A percentile compares a stretch with the other conserved stretches of the same genome.
phyloP scores from a whole-genome alignment of 2,329 filamentous ascomycete genomes.

The Aspergillus awamori region DNA sequence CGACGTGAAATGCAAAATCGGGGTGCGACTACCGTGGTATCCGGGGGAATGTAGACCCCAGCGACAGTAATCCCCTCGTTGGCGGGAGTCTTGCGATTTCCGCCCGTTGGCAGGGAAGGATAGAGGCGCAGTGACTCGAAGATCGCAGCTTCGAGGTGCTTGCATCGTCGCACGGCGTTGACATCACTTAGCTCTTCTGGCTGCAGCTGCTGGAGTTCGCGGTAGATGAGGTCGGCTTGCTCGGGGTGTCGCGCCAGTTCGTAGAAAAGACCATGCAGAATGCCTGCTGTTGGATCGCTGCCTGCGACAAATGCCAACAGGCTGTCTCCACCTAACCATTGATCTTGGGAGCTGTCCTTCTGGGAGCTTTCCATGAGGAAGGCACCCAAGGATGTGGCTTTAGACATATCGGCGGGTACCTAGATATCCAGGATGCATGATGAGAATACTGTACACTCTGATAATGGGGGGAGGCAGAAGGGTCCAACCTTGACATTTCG shows the following conservation, averaged over 20 bases:
- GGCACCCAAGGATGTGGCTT: background rate
- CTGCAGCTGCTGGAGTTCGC: slow-evolving; percentile 12
- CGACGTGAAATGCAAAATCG: slow-evolving; percentile 19
- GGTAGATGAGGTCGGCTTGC: slow-evolving; percentile 9
- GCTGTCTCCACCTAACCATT: slow-evolving; percentile 1
- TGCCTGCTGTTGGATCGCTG: slow-evolving; percentile 4
- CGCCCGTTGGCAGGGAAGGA: slow-evolving; percentile 20
- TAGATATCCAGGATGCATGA: no score
- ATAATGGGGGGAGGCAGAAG: no score
- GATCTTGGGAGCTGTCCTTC: no score
- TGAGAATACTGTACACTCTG: no score
- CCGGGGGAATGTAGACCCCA: slow-evolving; percentile 21
- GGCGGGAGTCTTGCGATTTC: slow-evolving; percentile 17
- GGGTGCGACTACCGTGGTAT: slow-evolving; percentile 24
- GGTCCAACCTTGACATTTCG: background rate
- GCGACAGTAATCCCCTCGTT: slow-evolving; percentile 19
- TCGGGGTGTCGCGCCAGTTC: background rate
- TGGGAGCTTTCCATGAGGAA: background rate
- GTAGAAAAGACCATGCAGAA: slow-evolving; percentile 3
- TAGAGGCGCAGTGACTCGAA: slow-evolving; percentile 23
- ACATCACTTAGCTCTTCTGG: slow-evolving; percentile 6
- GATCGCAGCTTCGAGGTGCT: slow-evolving; percentile 20
- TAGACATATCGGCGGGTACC: background rate
- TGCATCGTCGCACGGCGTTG: slow-evolving; percentile 9
- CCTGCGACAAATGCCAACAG: slow-evolving; percentile 3